These are phyloP conservation scores for Isatis tinctoria DNA, from an alignment of 345 rosid species.

Conservation along the genomic window DNA sequence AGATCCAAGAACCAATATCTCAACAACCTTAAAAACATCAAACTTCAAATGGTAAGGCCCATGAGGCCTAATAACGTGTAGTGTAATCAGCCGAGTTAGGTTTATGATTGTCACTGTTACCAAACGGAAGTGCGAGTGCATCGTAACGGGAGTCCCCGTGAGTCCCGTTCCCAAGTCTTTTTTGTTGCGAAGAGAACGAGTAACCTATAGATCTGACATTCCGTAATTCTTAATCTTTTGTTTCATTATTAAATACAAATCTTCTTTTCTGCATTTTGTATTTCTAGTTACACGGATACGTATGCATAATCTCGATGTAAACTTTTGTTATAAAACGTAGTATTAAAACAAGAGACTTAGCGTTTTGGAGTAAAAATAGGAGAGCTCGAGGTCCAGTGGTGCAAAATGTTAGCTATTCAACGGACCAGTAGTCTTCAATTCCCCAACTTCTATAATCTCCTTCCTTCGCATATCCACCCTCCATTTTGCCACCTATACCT, in stretches of 20 bases:
- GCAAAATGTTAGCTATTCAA: slow-evolving; percentile 57
- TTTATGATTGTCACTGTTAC: not conserved
- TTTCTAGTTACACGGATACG: not conserved
- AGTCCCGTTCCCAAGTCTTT: slow-evolving; percentile 1
- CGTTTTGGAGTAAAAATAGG: slow-evolving; percentile 37
- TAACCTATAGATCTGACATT: slow-evolving; percentile 52
- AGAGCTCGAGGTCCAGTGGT: slow-evolving; percentile 46
- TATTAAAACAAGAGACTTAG: slow-evolving; percentile 18
- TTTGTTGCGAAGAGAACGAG: slow-evolving; percentile 20
- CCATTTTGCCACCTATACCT: not conserved
- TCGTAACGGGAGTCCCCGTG: slow-evolving; percentile 12
- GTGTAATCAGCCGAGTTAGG: not conserved
- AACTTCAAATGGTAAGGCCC: too few species aligned
- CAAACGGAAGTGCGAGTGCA: not conserved
- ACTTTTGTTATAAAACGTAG: not conserved
- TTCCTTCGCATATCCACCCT: slow-evolving; percentile 30
- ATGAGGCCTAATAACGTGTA: too few species aligned
- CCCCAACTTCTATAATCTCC: slow-evolving; percentile 50
- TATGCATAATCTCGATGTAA: not conserved
- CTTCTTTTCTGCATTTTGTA: slow-evolving; percentile 2
- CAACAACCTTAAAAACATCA: too few species aligned
- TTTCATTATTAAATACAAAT: not conserved
- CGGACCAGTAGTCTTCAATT: slow-evolving; percentile 63
- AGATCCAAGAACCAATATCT: too few species aligned
- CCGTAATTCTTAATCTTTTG: slow-evolving; percentile 52